Base-by-base conservation (phyloP, 148 eudicot species). In the Chenopodium suecicum region DNA sequence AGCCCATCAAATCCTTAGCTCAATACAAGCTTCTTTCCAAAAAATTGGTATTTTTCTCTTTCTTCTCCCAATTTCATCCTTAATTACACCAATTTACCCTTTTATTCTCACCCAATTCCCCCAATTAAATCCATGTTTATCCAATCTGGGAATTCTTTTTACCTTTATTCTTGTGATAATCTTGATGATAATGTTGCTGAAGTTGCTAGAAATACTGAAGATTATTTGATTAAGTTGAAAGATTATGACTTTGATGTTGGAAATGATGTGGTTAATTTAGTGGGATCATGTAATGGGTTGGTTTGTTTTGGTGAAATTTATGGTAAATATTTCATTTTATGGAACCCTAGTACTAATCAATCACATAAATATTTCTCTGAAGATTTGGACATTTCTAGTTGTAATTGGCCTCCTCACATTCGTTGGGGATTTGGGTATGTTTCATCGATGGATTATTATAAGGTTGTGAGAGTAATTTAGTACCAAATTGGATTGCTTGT, bases 41-140 rank as follows among this genome's bases (percentile, higher is more conserved):
- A 73, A 25, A 60, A 44, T 83, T 83, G 85, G 85, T 67, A 83
- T 17, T 78, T 69, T n/a, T 25, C 78, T 52, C 72, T 83, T 44
- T 73, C 85, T 7, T 78, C 82, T 73, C 17, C 50, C 20, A 29
- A 37, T 19, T 78, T 82, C 22, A 23, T 47, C 9, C 31, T 25
- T 56, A 10, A 70, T 50, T 62, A 82, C 37, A 32, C 73, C 69
- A 58, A 58, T 20, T 29, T 10, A 13, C 25, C 68, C 17, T 37
- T 75, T 22, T 70, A 70, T 44, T 47, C 29, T 4, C 64, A 25
- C 65, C 48, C 70, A 1, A 25, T 44, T 25, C 16, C 47, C 9
- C 72, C 58, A 17, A 3, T 71, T 10, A 4, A 63, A 12, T 31
- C 41, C 37, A 12, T 80, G 41, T 58, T 80, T 29, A 60, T 80